phyloP scores from a whole-genome alignment of 148 eudicot species.

The Fallopia convolvulus region DNA sequence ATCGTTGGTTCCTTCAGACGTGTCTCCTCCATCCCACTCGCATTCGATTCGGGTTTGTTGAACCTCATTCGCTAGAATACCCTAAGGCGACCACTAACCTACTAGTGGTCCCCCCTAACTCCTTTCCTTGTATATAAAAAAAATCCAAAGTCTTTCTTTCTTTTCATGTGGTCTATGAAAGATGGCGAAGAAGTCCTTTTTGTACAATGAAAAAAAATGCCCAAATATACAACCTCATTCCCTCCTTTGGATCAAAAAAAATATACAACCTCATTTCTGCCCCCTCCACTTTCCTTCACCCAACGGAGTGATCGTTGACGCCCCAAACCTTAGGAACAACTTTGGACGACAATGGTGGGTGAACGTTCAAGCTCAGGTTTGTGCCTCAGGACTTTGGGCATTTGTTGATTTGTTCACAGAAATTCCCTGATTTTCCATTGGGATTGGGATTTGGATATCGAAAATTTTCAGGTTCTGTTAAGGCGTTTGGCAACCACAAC shows the following conservation, averaged over 20 bases:
- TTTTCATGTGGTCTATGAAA: background rate
- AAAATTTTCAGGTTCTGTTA: conserved; percentile 3
- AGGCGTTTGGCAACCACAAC: conserved; percentile 23
- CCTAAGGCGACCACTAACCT: too few species aligned
- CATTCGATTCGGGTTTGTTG: too few species aligned
- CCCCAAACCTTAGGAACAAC: background rate
- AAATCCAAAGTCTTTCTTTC: too few species aligned
- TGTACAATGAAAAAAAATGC: background rate
- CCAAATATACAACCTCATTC: background rate
- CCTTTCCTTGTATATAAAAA: too few species aligned
- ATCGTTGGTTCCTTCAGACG: too few species aligned
- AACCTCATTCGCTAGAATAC: too few species aligned
- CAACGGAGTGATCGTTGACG: background rate
- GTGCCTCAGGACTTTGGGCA: background rate
- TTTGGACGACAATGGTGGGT: conserved; percentile 1
- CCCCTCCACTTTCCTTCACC: background rate
- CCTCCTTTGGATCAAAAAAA: too few species aligned
- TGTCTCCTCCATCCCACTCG: too few species aligned
- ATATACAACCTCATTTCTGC: background rate
- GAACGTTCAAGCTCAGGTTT: conserved; percentile 3
- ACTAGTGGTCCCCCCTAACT: too few species aligned
- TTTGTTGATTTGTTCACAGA: background rate
- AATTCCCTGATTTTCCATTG: background rate
- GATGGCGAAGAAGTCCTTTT: background rate
- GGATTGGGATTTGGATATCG: background rate